Evolutionary conservation across 768 basidiomycete species (phyloP), one percentile per base, ranked within the genome.

Genomic region (Suillus weaverae): DNA sequence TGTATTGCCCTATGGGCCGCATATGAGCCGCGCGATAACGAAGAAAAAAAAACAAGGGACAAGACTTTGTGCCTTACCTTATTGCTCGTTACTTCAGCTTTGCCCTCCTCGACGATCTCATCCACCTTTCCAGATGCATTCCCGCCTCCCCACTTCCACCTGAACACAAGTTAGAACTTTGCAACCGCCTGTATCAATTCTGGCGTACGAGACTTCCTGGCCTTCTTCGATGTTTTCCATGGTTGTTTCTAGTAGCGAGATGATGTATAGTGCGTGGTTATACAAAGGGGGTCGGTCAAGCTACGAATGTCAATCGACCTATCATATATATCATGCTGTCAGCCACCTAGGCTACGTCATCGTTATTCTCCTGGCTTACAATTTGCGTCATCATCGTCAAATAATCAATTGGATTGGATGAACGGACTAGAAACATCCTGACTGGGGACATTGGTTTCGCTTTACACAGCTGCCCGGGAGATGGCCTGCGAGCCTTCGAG

Each of bases 11-110:
- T 81, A 59, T 48, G 8, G n/a, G 4, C 11, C 44, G 44, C 44
- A 46, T 46, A n/a, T 46, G 20, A 46, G 44, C 44, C 44, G 44
- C 20, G 44, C 9, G 18, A 7, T 11, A 22, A 48, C 11, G 35
- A 38, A 61, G 1, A n/a, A 9, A 20, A 9, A 20, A 9, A 43
- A 39, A 35, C 33, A 35, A 14, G 38, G 38, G 22, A 46, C n/a
- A 46, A 46, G n/a, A 11, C 9, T 22, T 44, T 10, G 10, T 16
- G 10, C 41, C 63, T 10, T 32, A 74, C 83, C 78, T 83, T 83
- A 46, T 82, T 81, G 51, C 79, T 83, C 16, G 75, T 81, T 30
- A 84, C 80, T 65, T 80, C 66, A 3, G 78, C 81, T 63, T 78
- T 76, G 1, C 81, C 83, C 32, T 81, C 77, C 50, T 77, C 73